phyloP scores from a whole-genome alignment of 768 basidiomycete genomes.

The Xerocomellus amylosporus region DNA sequence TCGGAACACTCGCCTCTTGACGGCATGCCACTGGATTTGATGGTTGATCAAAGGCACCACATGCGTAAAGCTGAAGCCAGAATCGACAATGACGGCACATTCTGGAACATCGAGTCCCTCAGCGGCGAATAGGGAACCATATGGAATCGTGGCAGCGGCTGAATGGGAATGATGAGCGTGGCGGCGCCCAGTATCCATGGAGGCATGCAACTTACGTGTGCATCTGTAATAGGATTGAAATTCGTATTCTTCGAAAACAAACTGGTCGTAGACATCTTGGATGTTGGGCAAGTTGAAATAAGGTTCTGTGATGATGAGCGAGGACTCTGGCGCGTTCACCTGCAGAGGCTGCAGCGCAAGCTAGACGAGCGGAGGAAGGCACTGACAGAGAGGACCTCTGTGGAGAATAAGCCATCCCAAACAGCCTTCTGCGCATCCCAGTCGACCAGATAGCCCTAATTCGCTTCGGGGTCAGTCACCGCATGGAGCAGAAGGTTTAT shows the following conservation, averaged over 20 bases:
- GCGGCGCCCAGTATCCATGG: constrained; percentile 20
- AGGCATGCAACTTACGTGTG: constrained; percentile 58
- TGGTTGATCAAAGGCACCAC: constrained; percentile 80
- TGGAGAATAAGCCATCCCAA: constrained; percentile 88
- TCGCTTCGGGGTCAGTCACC: constrained; percentile 18
- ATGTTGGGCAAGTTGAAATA: constrained; percentile 92
- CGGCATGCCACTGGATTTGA: constrained; percentile 72
- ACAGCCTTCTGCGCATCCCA: constrained; percentile 96
- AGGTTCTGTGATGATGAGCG: constrained; percentile 88
- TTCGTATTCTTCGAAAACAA: constrained; percentile 96
- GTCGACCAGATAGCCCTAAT: constrained; percentile 86
- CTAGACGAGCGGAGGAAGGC: not conserved
- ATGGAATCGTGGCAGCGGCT: constrained; percentile 81
- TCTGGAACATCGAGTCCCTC: constrained; percentile 57
- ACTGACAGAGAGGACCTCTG: constrained; percentile 62
- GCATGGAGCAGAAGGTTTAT: not conserved
- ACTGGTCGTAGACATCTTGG: constrained; percentile 91
- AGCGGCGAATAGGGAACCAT: constrained; percentile 65
- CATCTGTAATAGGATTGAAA: constrained; percentile 79
- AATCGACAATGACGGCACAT: constrained; percentile 81
- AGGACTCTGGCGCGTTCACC: constrained; percentile 71
- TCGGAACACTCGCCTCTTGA: constrained; percentile 60
- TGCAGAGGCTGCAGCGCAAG: constrained; percentile 30
- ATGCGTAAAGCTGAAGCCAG: constrained; percentile 94
- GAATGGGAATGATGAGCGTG: constrained; percentile 20